Base-by-base conservation (phyloP, 352 stramenopile genomes). In the Pythium chondricola region DNA sequence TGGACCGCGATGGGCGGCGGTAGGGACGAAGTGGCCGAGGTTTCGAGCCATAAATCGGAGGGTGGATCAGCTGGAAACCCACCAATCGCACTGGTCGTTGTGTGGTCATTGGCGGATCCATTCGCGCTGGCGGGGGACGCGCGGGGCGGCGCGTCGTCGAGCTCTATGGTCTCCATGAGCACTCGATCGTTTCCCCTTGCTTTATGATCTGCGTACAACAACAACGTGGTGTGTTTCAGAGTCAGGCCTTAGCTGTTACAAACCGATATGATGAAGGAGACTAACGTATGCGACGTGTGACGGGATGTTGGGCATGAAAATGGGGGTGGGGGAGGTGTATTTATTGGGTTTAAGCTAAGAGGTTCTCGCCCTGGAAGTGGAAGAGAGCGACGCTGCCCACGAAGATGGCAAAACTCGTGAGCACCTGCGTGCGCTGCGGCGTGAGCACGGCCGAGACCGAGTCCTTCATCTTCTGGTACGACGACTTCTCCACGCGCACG, bases 321-420 rank as follows among this genome's bases (percentile, higher is more conserved):
- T n/a, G n/a, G n/a, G n/a, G n/a, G n/a, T 54, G 25, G 10, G 16
- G 35, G 21, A 24, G 21, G 10, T 56, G 48, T 48, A 17, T 49
- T n/a, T 57, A 17, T 30, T 36, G 24, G 33, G 42, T 53, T 70
- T 81, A 83, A 46, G 69, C 66, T 52, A 93, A 65, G 59, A 93
- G 62, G 63, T 91, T 89, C 56, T 93, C 75, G 52, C 78, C 82
- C 52, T 93, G 80, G 57, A 67, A 85, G 65, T 93, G 82, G 70
- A 90, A 91, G 9, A 93, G 56, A 26, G 48, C 67, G 17, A 78
- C 74, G 57, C 79, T 86, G 49, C 72, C 77, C 14, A 81, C 65
- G 48, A 93, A 93, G 64, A 93, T 80, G 33, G 62, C 73, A 42
- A 85, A 64, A 58, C 79, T 91, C 36, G 79, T 64, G 37, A 87